A percentile compares a stretch with the other conserved stretches of the same genome.
Conservation (phyloP, 495 filamentous ascomycete species). For the Xylaria sp. region DNA sequence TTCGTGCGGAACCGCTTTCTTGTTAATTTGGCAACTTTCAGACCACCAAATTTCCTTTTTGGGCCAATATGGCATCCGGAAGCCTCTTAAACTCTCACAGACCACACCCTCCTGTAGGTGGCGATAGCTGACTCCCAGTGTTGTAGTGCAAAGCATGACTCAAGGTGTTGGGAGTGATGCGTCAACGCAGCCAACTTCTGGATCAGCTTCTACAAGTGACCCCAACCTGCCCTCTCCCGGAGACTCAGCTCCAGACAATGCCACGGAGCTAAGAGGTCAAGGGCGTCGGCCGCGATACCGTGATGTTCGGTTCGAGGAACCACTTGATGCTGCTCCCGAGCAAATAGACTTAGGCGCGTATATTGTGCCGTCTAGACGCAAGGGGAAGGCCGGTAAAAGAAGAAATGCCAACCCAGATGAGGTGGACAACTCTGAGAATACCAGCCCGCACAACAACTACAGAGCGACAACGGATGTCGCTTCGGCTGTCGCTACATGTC, state of each 20-base stretch:
- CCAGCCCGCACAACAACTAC: slow-evolving; percentile 17
- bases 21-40: no score
- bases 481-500: slow-evolving; percentile 52
- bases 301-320: slow-evolving; percentile 34
- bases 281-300: slow-evolving; percentile 32
- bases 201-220: slow-evolving; percentile 21
- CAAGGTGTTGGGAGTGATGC: slow-evolving; percentile 31
- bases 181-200: slow-evolving; percentile 31
- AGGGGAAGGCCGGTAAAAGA: slow-evolving; percentile 36
- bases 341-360: slow-evolving; percentile 51
- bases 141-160: slow-evolving; percentile 43
- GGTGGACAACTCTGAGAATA: slow-evolving; percentile 16
- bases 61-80: no score
- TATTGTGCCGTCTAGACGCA: slow-evolving; percentile 52
- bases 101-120: no score
- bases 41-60: no score
- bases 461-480: slow-evolving; percentile 26
- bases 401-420: slow-evolving; percentile 31
- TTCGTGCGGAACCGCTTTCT: background rate
- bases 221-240: slow-evolving; percentile 14
- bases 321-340: slow-evolving; percentile 32
- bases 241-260: slow-evolving; percentile 17
- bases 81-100: no score
- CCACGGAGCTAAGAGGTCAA: slow-evolving; percentile 22
- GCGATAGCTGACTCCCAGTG: no score